These are phyloP conservation scores for Mimosa bimucronata DNA, from an alignment of 306 rosid genomes.

Conservation along the genomic window DNA sequence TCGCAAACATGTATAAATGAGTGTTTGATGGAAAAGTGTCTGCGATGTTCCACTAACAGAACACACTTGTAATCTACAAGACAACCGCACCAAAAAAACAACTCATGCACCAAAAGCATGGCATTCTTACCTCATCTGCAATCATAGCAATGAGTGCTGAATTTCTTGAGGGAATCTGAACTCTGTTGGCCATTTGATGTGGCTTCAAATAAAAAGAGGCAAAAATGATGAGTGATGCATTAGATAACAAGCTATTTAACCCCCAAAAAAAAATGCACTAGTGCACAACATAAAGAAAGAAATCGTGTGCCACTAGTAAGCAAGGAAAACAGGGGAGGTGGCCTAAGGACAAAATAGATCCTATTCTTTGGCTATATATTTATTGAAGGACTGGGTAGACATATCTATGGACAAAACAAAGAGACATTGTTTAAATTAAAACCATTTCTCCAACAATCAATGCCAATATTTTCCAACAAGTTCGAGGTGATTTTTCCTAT, in stretches of 20 bases:
- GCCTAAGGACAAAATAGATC: slow-evolving; percentile 1
- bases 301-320: not conserved
- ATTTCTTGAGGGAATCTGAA: slow-evolving; percentile 45
- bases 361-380: not conserved
- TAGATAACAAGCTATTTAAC: slow-evolving; percentile 4
- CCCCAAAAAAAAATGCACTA: not conserved
- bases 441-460: not conserved
- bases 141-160: slow-evolving; percentile 75
- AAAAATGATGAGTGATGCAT: not conserved
- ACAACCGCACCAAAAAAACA: not conserved
- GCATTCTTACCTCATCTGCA: slow-evolving; percentile 66
- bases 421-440: not conserved
- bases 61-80: not conserved
- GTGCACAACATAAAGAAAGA: not conserved
- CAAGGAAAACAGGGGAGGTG: not conserved
- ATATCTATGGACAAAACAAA: not conserved
- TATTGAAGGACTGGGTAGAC: not conserved
- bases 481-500: not conserved
- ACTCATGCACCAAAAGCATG: not conserved
- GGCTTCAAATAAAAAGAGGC: not conserved
- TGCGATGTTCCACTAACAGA: not conserved
- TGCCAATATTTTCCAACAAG: not conserved
- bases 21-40: not conserved
- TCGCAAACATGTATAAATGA: not conserved
- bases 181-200: slow-evolving; percentile 58